phyloP scores from a whole-genome alignment of 1,139 yeast species.

The Hyphopichia wangnamkhiaoensis region DNA sequence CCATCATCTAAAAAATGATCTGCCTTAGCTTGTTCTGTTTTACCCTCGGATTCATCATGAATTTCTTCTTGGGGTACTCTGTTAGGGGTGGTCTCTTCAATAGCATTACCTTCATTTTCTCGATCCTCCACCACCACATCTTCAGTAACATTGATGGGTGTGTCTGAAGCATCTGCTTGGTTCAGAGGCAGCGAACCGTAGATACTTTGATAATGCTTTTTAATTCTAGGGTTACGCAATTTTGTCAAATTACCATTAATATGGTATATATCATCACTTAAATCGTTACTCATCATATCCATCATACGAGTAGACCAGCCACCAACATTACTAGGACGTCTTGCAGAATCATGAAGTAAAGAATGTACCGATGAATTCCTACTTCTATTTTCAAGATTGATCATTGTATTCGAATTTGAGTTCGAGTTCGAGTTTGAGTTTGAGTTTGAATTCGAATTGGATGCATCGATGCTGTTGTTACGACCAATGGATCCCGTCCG shows the following conservation, averaged over 20 bases:
- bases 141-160: neutral
- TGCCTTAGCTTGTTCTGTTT: too few species aligned
- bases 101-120: too few species aligned
- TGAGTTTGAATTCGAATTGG: too few species aligned
- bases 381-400: slow-evolving; percentile 6
- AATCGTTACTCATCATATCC: slow-evolving; percentile 31
- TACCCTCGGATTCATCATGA: too few species aligned
- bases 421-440: too few species aligned
- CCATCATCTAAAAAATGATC: too few species aligned
- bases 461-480: neutral
- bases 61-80: too few species aligned
- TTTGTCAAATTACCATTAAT: slow-evolving; percentile 26
- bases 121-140: neutral
- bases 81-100: too few species aligned
- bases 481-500: neutral
- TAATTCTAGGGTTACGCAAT: slow-evolving; percentile 38
- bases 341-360: slow-evolving; percentile 24
- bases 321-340: slow-evolving; percentile 20
- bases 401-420: too few species aligned
- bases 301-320: slow-evolving; percentile 17
- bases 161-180: too few species aligned
- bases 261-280: slow-evolving; percentile 22
- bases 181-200: neutral
- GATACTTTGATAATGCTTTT: slow-evolving; percentile 29
- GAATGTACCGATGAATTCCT: slow-evolving; percentile 30